phyloP scores from a whole-genome alignment of 176 grass and related monocot species.

The Oryza brachyantha region DNA sequence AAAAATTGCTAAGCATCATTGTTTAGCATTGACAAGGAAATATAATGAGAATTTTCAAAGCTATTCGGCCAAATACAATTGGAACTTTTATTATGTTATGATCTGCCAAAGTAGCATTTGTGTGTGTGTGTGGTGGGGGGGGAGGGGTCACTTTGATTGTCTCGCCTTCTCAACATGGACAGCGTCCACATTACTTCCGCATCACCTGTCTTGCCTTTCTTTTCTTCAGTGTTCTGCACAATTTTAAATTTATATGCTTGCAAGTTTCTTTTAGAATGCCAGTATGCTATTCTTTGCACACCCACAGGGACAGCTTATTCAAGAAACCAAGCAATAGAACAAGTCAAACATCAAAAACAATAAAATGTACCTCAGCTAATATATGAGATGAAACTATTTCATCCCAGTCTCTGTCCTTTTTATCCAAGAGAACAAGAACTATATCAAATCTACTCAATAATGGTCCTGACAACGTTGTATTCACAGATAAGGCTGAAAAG shows the following conservation, averaged over 20 bases:
- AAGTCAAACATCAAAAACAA: slow-evolving; percentile 1
- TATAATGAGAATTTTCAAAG: background rate
- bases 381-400: slow-evolving; percentile 88
- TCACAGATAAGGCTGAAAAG: slow-evolving; percentile 84
- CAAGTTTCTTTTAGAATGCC: background rate
- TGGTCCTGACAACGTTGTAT: slow-evolving; percentile 94
- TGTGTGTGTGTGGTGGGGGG: too few relatives aligned
- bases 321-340: slow-evolving; percentile 17
- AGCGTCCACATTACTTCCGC: slow-evolving; percentile 51
- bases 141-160: too few relatives aligned
- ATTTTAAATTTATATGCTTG: slow-evolving; percentile 20
- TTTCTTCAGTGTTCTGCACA: slow-evolving; percentile 54
- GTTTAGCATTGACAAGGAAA: background rate
- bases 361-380: slow-evolving; percentile 54
- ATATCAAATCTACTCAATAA: slow-evolving; percentile 98
- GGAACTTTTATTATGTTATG: too few relatives aligned
- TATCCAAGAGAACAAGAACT: slow-evolving; percentile 91
- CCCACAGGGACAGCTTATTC: slow-evolving; percentile 1
- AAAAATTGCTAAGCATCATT: background rate
- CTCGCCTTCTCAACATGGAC: slow-evolving; percentile 33
- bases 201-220: slow-evolving; percentile 34
- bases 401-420: slow-evolving; percentile 60
- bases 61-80: background rate
- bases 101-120: too few relatives aligned
- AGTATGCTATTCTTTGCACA: background rate